Evolutionary conservation across 1,284 basidiomycete species (phyloP).

Genomic region (Pseudozyma pruni): DNA sequence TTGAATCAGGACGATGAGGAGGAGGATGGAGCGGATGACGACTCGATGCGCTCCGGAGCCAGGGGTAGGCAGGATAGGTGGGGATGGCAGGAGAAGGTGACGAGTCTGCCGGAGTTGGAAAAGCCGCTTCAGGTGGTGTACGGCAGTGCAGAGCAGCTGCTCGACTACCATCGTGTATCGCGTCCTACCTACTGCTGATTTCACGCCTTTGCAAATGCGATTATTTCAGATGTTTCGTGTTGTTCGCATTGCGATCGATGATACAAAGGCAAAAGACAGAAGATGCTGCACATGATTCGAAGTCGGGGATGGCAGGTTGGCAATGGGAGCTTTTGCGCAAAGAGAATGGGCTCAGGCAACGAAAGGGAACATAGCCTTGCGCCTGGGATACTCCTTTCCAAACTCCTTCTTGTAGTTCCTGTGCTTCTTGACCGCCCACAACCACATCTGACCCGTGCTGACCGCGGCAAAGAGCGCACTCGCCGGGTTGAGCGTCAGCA

Average conservation of each 20-base stretch:
- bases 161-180: constrained; percentile 60
- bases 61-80: not conserved
- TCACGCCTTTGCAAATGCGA: not conserved
- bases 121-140: constrained; percentile 56
- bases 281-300: too few relatives aligned
- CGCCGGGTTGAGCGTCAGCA: constrained; percentile 76
- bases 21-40: constrained; percentile 13
- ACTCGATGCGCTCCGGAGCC: constrained; percentile 22
- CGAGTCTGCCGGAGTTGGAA: constrained; percentile 47
- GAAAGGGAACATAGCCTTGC: constrained; percentile 86
- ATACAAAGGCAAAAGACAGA: too few relatives aligned
- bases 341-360: constrained; percentile 57
- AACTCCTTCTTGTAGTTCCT: constrained; percentile 91
- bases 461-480: constrained; percentile 80
- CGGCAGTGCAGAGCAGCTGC: constrained; percentile 53
- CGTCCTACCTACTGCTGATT: constrained; percentile 57
- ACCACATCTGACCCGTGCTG: constrained; percentile 78
- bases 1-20: constrained; percentile 3
- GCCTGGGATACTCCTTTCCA: constrained; percentile 79
- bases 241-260: not conserved
- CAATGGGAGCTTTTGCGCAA: too few relatives aligned
- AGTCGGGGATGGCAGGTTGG: too few relatives aligned
- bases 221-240: not conserved
- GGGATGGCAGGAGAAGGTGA: constrained; percentile 44
- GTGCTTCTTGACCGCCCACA: constrained; percentile 95